Percentiles rank a stretch among this genome's conserved stretches.
Evolutionary conservation across 1,139 yeast species (phyloP).

Genomic region (Insectozyma bohioensis): DNA sequence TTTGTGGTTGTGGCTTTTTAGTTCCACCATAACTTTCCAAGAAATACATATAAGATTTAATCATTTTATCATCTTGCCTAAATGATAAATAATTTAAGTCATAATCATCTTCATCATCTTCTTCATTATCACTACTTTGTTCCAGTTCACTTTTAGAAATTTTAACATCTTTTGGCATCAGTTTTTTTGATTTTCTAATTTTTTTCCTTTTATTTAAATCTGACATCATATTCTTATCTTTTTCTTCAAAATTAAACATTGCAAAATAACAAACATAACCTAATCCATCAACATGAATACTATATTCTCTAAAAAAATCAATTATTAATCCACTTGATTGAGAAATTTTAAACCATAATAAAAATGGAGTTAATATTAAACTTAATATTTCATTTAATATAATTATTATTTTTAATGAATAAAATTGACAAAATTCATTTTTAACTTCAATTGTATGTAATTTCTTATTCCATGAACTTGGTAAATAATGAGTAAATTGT

Average conservation of each 20-base stretch:
- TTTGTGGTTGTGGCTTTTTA: slow-evolving; percentile 9
- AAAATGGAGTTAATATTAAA: slow-evolving; percentile 79
- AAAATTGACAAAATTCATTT: slow-evolving; percentile 75
- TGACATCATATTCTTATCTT: slow-evolving; percentile 50
- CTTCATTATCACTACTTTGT: slow-evolving; percentile 4
- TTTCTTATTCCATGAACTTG: slow-evolving; percentile 80
- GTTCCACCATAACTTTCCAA: slow-evolving; percentile 67
- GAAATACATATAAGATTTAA: slow-evolving; percentile 84
- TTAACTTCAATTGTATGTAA: slow-evolving; percentile 84
- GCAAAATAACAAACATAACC: slow-evolving; percentile 96
- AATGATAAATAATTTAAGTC: slow-evolving; percentile 32
- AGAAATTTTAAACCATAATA: slow-evolving; percentile 82
- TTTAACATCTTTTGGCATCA: slow-evolving; percentile 8
- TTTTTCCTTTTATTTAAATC: slow-evolving; percentile 31
- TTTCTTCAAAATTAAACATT: slow-evolving; percentile 76
- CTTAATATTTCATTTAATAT: slow-evolving; percentile 78
- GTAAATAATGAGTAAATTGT: slow-evolving; percentile 86
- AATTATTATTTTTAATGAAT: slow-evolving; percentile 71
- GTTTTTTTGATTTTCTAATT: slow-evolving; percentile 10
- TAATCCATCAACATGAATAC: slow-evolving; percentile 88
- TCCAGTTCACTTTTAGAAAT: slow-evolving; percentile 14
- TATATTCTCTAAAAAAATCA: slow-evolving; percentile 86
- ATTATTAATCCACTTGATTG: slow-evolving; percentile 69
- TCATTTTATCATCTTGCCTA: slow-evolving; percentile 80
- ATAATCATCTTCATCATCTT: slow-evolving; percentile 29